Evolutionary conservation across 2,329 filamentous ascomycete genomes (phyloP), one percentile per base, ranked within the genome.

Genomic region (Trichoderma hamatum): DNA sequence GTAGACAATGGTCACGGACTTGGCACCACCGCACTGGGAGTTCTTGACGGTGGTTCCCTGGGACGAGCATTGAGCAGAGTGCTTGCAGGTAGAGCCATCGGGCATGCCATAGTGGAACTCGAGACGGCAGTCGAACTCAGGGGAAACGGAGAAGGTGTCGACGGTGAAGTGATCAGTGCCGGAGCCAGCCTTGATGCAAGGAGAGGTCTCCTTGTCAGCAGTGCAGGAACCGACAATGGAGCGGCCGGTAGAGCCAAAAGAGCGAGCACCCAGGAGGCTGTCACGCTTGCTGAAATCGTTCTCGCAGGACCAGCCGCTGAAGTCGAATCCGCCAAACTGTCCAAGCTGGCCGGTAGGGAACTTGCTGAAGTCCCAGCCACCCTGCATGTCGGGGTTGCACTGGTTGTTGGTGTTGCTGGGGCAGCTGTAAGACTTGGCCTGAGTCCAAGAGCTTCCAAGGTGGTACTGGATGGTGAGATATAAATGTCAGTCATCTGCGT

Each of bases 21-120:
- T 93, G 72, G 95, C 94, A 80, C 94, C 94, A 87, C 94, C 95
- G 79, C 95, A 98, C 85, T 97, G 93, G 71, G 84, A 88, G 87
- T 97, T 97, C 81, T 88, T 82, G 75, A 97, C 85, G 58, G 86
- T 87, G 69, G 88, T 90, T 75, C 92, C 92, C 19, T 85, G 82
- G 67, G 85, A 83, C 72, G 84, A 87, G 87, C 93, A 96, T 64
- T 84, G 77, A 72, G 87, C 83, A 71, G 88, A 89, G 75, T 96
- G 91, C 83, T 92, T 95, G 89, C 95, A 98, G 70, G 80, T 87
- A 16, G 88, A 90, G 74, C 92, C 92, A 78, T 95, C 92, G 2
- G 89, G 86, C 93, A 97, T 97, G 75, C 84, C 86, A 82, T 95
- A 97, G 84, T 92, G 87, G 83, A 97, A 93, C 80, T 95, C 89